phyloP scores from a whole-genome alignment of 208 protist species.

The Perkinsela sp. region DNA sequence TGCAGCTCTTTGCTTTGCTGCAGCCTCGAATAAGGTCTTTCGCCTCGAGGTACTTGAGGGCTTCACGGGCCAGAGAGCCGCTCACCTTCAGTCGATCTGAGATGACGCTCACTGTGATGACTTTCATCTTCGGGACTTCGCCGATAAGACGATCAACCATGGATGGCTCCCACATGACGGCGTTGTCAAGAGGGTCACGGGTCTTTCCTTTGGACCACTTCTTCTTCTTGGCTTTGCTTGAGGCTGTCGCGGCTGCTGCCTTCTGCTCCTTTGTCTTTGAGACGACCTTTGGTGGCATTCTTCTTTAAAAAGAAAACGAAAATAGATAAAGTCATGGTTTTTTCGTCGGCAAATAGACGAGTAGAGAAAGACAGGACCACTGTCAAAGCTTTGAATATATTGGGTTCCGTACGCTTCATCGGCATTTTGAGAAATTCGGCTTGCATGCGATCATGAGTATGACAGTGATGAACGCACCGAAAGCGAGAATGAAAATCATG shows the following conservation, averaged over 20 bases:
- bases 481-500: conserved; percentile 28
- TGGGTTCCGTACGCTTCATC: no score
- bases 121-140: conserved; percentile 66
- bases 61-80: conserved; percentile 37
- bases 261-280: conserved; percentile 1
- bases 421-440: conserved; percentile 46
- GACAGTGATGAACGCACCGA: conserved; percentile 34
- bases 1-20: conserved; percentile 29
- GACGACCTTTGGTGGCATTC: not conserved
- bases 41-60: conserved; percentile 51
- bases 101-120: conserved; percentile 62
- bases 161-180: conserved; percentile 63
- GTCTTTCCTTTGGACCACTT: conserved; percentile 68
- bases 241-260: not conserved
- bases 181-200: conserved; percentile 59
- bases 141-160: conserved; percentile 38
- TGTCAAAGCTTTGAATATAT: no score
- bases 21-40: conserved; percentile 43
- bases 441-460: conserved; percentile 51
- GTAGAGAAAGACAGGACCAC: no score
- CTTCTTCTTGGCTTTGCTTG: conserved; percentile 14
- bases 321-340: no score
- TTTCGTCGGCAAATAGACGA: no score
- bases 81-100: conserved; percentile 57
- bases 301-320: not conserved